Evolutionary conservation across 2,329 filamentous ascomycete genomes (phyloP), one percentile per base, ranked within the genome.

Genomic region (Colletotrichum godetiae): DNA sequence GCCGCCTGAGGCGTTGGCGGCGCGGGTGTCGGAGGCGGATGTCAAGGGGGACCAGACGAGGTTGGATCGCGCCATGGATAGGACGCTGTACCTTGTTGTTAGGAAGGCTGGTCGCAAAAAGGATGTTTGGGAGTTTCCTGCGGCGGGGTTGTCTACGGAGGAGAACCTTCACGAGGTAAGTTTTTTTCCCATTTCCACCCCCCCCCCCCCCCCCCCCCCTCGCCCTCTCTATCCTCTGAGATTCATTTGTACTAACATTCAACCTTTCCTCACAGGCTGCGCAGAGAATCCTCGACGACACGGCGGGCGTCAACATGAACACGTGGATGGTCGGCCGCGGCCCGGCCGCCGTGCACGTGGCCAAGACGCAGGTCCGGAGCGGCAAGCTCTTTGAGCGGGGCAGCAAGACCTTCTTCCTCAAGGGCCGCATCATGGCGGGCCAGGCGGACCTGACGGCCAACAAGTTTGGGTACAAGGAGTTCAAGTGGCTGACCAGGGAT

Each of bases 391-490:
- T 82, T 72, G 77, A 81, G 76, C 84, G 88, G 69, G 95, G 94
- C 67, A 90, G 93, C 79, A 98, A 98, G 88, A 92, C 92, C 2
- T 99, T 99, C 84, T 98, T 97, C 88, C 91, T 98, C 87, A 98
- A 98, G 88, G 94, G 92, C 63, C 91, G 97, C 75, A 98, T 99
- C 82, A 94, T 98, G 93, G 95, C 95, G 42, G 97, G 97, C n/a
- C 97, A 98, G 85, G 95, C 93, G 35, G 90, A 98, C 82, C 83
- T 98, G 65, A 86, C 87, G 75, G 87, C 86, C 72, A 98, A 97
- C 84, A 85, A 86, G 74, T 88, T 93, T 69, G 93, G 92, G 6
- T 87, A 97, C 67, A 87, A 88, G 67, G 95, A 98, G 81, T 99
- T 97, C 86, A 92, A 94, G 85, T 99, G 97, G 97, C 84, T 98